Percentiles rank a stretch among this genome's conserved stretches.
phyloP scores from a whole-genome alignment of 352 stramenopile genomes.

The Globisporangium ultimum region DNA sequence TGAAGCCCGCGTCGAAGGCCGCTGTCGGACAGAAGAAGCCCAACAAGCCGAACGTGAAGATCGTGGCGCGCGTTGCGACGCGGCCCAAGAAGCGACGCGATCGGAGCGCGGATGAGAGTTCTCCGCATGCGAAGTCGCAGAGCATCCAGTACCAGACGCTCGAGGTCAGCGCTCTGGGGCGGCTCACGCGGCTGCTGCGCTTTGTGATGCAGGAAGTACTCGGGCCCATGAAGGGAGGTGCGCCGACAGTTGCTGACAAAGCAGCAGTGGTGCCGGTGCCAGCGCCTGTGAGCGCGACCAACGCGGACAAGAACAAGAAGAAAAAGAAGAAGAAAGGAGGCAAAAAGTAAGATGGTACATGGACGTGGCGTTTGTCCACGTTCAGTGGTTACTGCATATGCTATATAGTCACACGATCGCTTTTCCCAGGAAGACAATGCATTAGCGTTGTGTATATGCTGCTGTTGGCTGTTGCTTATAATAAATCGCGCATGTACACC shows the following conservation, averaged over 20 bases:
- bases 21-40: slow-evolving; percentile 18
- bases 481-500: slow-evolving; percentile 85
- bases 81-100: slow-evolving; percentile 2
- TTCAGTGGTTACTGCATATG: no score
- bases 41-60: slow-evolving; percentile 19
- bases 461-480: slow-evolving; percentile 27
- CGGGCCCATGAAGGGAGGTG: slow-evolving; percentile 38
- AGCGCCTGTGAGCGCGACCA: background rate
- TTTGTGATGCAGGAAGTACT: slow-evolving; percentile 72
- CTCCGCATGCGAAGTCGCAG: slow-evolving; percentile 14
- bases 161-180: slow-evolving; percentile 22
- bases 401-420: no score
- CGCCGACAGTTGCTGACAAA: slow-evolving; percentile 5
- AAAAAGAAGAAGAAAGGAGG: slow-evolving; percentile 45
- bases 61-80: slow-evolving; percentile 45
- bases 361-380: background rate
- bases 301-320: slow-evolving; percentile 21
- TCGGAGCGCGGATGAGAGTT: background rate
- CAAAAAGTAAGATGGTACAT: slow-evolving; percentile 25
- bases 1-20: slow-evolving; percentile 1
- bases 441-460: no score
- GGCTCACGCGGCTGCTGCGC: slow-evolving; percentile 48
- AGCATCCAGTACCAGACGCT: slow-evolving; percentile 18
- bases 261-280: background rate
- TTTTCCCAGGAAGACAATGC: no score